Evolutionary conservation across 192 early-diverging fungal species (phyloP), one percentile per base, ranked within the genome.

Genomic region (Backusella westeae): DNA sequence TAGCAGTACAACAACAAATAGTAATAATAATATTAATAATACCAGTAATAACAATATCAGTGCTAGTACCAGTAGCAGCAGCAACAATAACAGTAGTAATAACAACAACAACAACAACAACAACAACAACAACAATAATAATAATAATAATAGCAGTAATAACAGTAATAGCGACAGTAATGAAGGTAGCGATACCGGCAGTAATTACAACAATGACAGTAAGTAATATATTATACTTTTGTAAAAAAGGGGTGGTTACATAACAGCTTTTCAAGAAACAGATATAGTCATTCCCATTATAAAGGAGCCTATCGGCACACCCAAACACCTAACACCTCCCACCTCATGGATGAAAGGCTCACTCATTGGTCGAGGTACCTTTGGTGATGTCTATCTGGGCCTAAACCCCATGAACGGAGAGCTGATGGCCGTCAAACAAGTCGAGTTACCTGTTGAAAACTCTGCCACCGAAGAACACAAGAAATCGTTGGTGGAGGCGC

Each of bases 341-440:
- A 74, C 85, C 0, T 79, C 89, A 63, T 98, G 96, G 94, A 93
- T 93, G 72, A 91, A 93, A 77, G 98, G 98, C 19, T 86, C 89
- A 34, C 87, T 95, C 19, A 99, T 99, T 82, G 98, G 96, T 2
- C 89, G 93, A 77, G 98, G 98, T n/a, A 95, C 95, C 15, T 99
- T 98, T 87, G 97, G 95, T 23, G 93, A 90, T 72, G 98, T 99
- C 15, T 99, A 95, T 75, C 87, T 94, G 66, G 98, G 91, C 5
- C 88, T 97, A 79, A 95, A 98, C 85, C 82, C 95, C 23, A 88
- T 92, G 66, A 95, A 89, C 2, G 96, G 96, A 10, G 95, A 91
- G 38, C 83, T 98, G 32, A 97, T 99, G 95, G 98, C 98, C 0
- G 95, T 98, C 36, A 99, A 99, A 83, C 96, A 98, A 83, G 98